Evolutionary conservation across 1,284 basidiomycete genomes (phyloP).

Genomic region (Naganishia liquefaciens): DNA sequence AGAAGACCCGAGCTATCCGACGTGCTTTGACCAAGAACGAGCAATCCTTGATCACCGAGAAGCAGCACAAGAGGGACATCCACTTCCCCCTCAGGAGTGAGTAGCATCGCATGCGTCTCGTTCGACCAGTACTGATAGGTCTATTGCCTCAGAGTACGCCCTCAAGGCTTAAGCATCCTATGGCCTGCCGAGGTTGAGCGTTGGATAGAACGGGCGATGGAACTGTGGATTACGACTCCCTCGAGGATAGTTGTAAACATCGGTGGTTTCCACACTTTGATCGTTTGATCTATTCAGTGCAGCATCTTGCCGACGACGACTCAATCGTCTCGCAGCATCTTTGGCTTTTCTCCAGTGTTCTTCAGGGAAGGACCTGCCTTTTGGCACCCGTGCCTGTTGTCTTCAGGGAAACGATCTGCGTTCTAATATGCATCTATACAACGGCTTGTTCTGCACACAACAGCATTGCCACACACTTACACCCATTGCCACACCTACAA

Average conservation of each 20-base stretch:
- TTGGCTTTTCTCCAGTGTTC: no score
- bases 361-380: no score
- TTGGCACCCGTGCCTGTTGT: no score
- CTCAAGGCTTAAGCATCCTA: conserved; percentile 48
- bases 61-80: conserved; percentile 87
- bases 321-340: no score
- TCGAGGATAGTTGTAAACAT: conserved; percentile 23
- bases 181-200: conserved; percentile 27
- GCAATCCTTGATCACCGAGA: conserved; percentile 76
- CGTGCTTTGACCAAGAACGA: conserved; percentile 91
- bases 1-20: conserved; percentile 99
- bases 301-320: conserved; percentile 1
- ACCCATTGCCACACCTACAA: conserved; percentile 2
- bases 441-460: no score
- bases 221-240: conserved; percentile 21
- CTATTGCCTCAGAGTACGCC: conserved; percentile 45
- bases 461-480: neutral
- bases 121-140: conserved; percentile 7
- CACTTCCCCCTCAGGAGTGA: conserved; percentile 74
- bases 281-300: conserved; percentile 15
- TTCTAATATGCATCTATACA: neutral
- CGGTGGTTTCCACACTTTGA: conserved; percentile 16
- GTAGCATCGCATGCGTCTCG: conserved; percentile 31
- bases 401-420: no score
- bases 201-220: conserved; percentile 1